A percentile compares a stretch with the other conserved stretches of the same genome.
These are phyloP conservation scores for Mycena epipterygia DNA, from an alignment of 768 basidiomycete species.

Conservation along the genomic window DNA sequence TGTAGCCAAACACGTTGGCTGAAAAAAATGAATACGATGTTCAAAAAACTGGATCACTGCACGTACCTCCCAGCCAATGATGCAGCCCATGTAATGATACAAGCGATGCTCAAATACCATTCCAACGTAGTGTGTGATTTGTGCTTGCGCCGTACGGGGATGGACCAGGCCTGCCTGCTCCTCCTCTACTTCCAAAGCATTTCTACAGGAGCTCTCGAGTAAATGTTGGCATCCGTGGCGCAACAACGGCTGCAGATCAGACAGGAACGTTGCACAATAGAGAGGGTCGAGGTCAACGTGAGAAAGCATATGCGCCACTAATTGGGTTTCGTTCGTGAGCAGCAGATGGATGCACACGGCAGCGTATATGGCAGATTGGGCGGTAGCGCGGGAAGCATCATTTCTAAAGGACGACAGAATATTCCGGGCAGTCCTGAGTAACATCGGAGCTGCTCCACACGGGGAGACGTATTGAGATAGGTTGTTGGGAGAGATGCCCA, in stretches of 20 bases:
- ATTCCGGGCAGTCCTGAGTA: conserved; percentile 54
- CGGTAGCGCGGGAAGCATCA: conserved; percentile 26
- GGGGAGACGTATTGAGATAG: conserved; percentile 44
- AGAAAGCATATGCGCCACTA: conserved; percentile 48
- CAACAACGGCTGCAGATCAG: conserved; percentile 53
- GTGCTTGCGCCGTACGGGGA: conserved; percentile 35
- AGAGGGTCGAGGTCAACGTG: conserved; percentile 54
- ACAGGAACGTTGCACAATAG: conserved; percentile 57
- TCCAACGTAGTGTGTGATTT: conserved; percentile 62
- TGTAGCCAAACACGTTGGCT: conserved; percentile 36
- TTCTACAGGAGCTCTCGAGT: conserved; percentile 48
- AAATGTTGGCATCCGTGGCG: conserved; percentile 37
- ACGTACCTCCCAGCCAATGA: conserved; percentile 66
- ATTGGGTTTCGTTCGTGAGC: conserved; percentile 48
- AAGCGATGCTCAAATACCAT: conserved; percentile 59
- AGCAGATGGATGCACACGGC: conserved; percentile 54
- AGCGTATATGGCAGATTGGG: conserved; percentile 50
- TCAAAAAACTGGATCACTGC: conserved; percentile 11
- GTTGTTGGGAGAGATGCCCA: conserved; percentile 40
- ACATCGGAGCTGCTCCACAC: conserved; percentile 50
- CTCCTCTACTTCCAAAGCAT: conserved; percentile 47
- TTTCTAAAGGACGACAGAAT: conserved; percentile 48
- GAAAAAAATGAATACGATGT: background rate
- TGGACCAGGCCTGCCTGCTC: conserved; percentile 41
- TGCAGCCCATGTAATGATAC: conserved; percentile 58